phyloP scores from a whole-genome alignment of 352 stramenopile genomes.

The Phytopythium cucurbitacearum region DNA sequence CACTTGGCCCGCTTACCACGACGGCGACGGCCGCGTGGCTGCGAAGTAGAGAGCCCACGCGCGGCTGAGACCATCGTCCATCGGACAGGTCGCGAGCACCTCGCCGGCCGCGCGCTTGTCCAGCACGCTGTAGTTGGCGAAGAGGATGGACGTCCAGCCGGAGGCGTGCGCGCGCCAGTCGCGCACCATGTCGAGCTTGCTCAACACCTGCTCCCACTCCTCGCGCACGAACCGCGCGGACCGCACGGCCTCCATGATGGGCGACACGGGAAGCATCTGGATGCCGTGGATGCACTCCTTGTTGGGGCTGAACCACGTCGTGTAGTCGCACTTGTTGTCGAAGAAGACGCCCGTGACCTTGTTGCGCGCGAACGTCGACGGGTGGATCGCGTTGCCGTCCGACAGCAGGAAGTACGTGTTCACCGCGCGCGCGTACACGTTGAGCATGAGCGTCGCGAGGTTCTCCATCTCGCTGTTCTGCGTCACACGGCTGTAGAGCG shows the following conservation, averaged over 20 bases:
- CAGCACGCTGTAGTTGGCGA: slow-evolving; percentile 52
- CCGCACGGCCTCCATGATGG: slow-evolving; percentile 41
- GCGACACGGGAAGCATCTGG: slow-evolving; percentile 67
- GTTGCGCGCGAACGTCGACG: slow-evolving; percentile 47
- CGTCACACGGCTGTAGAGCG: slow-evolving; percentile 45
- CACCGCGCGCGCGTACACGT: slow-evolving; percentile 48
- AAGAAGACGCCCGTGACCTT: slow-evolving; percentile 74
- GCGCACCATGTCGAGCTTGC: slow-evolving; percentile 39
- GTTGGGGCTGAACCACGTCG: slow-evolving; percentile 70
- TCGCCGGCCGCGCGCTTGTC: slow-evolving; percentile 28
- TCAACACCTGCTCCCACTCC: slow-evolving; percentile 60
- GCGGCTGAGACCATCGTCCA: slow-evolving; percentile 71
- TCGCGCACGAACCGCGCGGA: slow-evolving; percentile 38
- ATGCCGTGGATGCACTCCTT: slow-evolving; percentile 78
- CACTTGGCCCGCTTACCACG: too few species aligned
- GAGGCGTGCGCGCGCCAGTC: slow-evolving; percentile 42
- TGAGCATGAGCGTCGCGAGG: slow-evolving; percentile 53
- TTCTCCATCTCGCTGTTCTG: slow-evolving; percentile 30
- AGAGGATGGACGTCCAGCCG: slow-evolving; percentile 59
- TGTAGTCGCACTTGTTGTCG: slow-evolving; percentile 74
- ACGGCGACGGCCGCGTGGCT: slow-evolving; percentile 17
- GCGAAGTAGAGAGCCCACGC: slow-evolving; percentile 63
- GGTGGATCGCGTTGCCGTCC: slow-evolving; percentile 38
- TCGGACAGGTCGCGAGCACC: slow-evolving; percentile 36
- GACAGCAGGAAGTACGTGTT: slow-evolving; percentile 67